Evolutionary conservation across 106 monocot species (phyloP), one percentile per base, ranked within the genome.

Genomic region (Chionographis japonica): DNA sequence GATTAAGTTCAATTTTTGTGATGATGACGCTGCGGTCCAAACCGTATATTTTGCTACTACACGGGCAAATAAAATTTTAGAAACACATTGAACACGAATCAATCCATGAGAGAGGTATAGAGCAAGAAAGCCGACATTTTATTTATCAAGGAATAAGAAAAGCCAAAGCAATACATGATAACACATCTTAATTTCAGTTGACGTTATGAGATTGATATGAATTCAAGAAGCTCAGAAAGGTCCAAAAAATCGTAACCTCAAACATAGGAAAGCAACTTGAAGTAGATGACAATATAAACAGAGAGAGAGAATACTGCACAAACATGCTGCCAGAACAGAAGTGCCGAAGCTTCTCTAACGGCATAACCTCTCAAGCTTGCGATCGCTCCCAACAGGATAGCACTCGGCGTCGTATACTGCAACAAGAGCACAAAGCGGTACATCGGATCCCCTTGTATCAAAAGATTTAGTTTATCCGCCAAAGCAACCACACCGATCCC

Each of bases 271-370:
- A 94, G 84, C 64, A 94, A 39, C 69, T 80, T 97, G 86, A 97
- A 92, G 77, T 97, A 97, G 62, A 92, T 51, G 7, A 89, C 75
- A 46, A 97, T 63, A 52, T 92, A 97, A 52, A 92, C n/a, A 11
- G 95, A 97, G 35, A 97, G 79, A 6, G 95, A 89, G 15, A 87
- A 57, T 8, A 97, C 72, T 3, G 89, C 95, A 54, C 75, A 86
- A 4, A 90, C 55, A 69, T 97, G 95, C 78, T 97, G 95, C 95
- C 95, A 97, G 72, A 95, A 95, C 72, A 95, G 66, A 13, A 92
- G 52, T 8, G 95, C 92, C 4, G 95, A 95, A 53, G 89, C 86
- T 72, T 95, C 95, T 57, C 78, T 79, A 37, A 95, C 86, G 35
- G 89, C 92, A 74, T 95, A 95, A 1, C 92, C 92, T 68, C 95